Evolutionary conservation across 805 yeast species (phyloP), one percentile per base, ranked within the genome.

Genomic region (Schwanniomyces pseudopolymorphus): DNA sequence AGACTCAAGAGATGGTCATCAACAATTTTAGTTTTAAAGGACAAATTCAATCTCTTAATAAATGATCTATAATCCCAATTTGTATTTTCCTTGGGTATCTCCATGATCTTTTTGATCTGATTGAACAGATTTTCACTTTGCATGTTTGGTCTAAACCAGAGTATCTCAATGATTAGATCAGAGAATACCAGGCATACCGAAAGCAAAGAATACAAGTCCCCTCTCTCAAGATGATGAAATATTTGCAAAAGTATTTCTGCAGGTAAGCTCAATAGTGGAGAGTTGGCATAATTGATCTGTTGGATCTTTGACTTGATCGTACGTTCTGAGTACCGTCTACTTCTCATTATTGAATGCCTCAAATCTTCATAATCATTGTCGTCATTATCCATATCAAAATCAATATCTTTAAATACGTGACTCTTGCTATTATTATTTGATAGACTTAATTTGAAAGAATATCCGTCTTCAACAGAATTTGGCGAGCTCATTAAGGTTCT

Each of bases 131-230:
- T 48, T 39, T 72, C 75, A 49, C 74, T 72, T 50, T 77, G 79
- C 64, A 88, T 75, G 37, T 79, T 80, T 3, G 97, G 97, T 48
- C 98, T 79, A 60, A 88, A 87, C 95, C 97, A 91, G 25, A 91
- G 70, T 36, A 85, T 74, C 57, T 88, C 96, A 9, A 89, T 82
- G 11, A 87, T 82, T 36, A 87, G 72, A 53, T 81, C 79, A 9
- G 90, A 87, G 86, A 96, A 90, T 50, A 83, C 78, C 56, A 81
- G 83, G 66, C 96, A 90, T 6, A 89, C 91, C 1, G 89, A 74
- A 50, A 89, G 69, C 19, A 85, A 65, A 11, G 81, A 72, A 22
- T 80, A 81, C 48, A 84, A 68, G 55, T 85, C 90, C 52, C 77
- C 80, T 36, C 85, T 75, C 40, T 76, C 81, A 43, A 86, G 67